These are phyloP conservation scores for Graphiopsis chlorocephala DNA, from an alignment of 2,329 filamentous ascomycete species.

Conservation along the genomic window DNA sequence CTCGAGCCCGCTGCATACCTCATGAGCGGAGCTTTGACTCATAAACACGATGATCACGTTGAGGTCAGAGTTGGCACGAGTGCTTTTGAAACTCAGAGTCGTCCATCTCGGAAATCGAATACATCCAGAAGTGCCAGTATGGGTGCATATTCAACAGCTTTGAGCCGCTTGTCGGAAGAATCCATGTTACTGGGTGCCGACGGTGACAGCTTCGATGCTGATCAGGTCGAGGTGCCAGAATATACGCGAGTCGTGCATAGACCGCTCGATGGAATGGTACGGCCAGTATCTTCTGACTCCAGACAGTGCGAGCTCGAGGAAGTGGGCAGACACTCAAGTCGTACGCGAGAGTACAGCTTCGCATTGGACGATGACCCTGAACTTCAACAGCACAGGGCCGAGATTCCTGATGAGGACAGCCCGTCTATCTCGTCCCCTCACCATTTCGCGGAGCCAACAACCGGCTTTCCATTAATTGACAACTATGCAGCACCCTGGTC, in stretches of 20 bases:
- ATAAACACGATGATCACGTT: conserved; percentile 17
- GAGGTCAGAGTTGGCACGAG: conserved; percentile 33
- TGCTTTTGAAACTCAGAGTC: conserved; percentile 31
- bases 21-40: conserved; percentile 28
- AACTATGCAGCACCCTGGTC: neutral
- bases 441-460: neutral
- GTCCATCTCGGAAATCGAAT: conserved; percentile 20
- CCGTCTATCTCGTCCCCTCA: neutral
- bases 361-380: neutral
- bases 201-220: conserved; percentile 22
- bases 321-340: neutral
- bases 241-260: neutral
- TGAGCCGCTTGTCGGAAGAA: conserved; percentile 29
- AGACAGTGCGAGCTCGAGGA: neutral
- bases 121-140: conserved; percentile 23
- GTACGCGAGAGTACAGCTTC: neutral
- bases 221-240: conserved; percentile 8
- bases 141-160: conserved; percentile 25
- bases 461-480: neutral
- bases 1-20: conserved; percentile 14
- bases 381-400: neutral
- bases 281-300: neutral
- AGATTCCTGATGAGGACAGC: neutral
- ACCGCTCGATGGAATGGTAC: neutral
- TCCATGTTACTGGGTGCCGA: conserved; percentile 33